A percentile compares a stretch with the other conserved stretches of the same genome.
These are phyloP conservation scores for Shiraia bambusicola DNA, from an alignment of 2,329 filamentous ascomycete species.

Conservation along the genomic window DNA sequence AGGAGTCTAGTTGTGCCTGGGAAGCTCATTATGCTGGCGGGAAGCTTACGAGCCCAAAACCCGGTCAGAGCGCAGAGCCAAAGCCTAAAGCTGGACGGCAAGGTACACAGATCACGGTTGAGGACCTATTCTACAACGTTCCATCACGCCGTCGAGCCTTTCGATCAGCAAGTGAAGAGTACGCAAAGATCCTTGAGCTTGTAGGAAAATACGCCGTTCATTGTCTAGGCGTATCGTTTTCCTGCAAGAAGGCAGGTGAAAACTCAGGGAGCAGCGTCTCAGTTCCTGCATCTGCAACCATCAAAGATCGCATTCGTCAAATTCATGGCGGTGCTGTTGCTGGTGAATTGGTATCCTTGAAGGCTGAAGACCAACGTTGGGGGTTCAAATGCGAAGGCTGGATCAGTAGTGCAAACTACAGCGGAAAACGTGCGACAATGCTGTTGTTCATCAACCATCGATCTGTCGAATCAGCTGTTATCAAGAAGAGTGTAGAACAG, in stretches of 20 bases:
- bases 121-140: slow-evolving; percentile 96
- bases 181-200: slow-evolving; percentile 95
- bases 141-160: slow-evolving; percentile 87
- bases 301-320: slow-evolving; percentile 82
- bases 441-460: slow-evolving; percentile 96
- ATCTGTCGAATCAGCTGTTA: slow-evolving; percentile 81
- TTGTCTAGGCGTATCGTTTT: slow-evolving; percentile 87
- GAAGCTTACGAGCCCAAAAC: slow-evolving; percentile 77
- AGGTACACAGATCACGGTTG: slow-evolving; percentile 93
- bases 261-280: slow-evolving; percentile 73
- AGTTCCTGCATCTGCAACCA: slow-evolving; percentile 70
- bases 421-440: slow-evolving; percentile 82
- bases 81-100: slow-evolving; percentile 83
- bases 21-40: slow-evolving; percentile 85
- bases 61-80: slow-evolving; percentile 81
- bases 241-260: slow-evolving; percentile 95
- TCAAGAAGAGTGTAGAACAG: slow-evolving; percentile 89
- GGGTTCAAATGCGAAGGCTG: slow-evolving; percentile 81
- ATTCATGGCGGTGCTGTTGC: slow-evolving; percentile 83
- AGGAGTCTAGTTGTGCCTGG: slow-evolving; percentile 85
- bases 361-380: slow-evolving; percentile 71
- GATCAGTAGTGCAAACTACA: slow-evolving; percentile 92
- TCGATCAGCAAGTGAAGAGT: slow-evolving; percentile 88
- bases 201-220: slow-evolving; percentile 93
- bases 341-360: slow-evolving; percentile 81